These are phyloP conservation scores for Blepharisma japonicum DNA, from an alignment of 73 alveolate species.

Conservation along the genomic window DNA sequence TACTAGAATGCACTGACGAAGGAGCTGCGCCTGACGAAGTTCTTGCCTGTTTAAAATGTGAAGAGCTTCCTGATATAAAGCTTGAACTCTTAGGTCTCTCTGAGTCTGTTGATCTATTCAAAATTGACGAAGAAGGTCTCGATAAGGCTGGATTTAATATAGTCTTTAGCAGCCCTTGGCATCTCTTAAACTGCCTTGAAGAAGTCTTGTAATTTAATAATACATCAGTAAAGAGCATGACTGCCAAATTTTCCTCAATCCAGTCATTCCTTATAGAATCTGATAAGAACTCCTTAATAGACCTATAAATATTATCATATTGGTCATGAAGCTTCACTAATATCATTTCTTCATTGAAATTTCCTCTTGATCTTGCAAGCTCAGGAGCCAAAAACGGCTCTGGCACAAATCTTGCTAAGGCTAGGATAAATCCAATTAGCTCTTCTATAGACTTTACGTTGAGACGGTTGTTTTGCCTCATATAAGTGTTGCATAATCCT, in stretches of 20 bases:
- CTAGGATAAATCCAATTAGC: constrained; percentile 7
- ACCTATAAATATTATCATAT: background rate
- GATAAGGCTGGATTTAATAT: background rate
- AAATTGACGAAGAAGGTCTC: constrained; percentile 1
- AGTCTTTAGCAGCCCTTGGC: background rate
- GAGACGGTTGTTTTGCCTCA: background rate
- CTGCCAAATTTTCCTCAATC: background rate
- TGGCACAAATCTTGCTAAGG: background rate
- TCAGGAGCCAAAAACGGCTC: constrained; percentile 3
- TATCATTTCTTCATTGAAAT: background rate
- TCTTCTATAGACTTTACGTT: background rate
- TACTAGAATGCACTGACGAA: background rate
- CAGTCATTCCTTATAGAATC: background rate
- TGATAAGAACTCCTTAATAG: background rate
- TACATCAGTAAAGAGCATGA: background rate
- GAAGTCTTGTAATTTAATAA: background rate
- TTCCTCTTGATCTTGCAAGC: background rate
- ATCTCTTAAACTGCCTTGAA: background rate
- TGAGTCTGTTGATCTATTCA: background rate
- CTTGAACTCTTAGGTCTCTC: background rate
- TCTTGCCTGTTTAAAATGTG: background rate
- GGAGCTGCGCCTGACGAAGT: background rate
- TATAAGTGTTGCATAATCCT: background rate
- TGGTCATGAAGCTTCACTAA: background rate
- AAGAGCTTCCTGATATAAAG: background rate